phyloP scores from a whole-genome alignment of 768 basidiomycete genomes.

The Tricholoma sp. region DNA sequence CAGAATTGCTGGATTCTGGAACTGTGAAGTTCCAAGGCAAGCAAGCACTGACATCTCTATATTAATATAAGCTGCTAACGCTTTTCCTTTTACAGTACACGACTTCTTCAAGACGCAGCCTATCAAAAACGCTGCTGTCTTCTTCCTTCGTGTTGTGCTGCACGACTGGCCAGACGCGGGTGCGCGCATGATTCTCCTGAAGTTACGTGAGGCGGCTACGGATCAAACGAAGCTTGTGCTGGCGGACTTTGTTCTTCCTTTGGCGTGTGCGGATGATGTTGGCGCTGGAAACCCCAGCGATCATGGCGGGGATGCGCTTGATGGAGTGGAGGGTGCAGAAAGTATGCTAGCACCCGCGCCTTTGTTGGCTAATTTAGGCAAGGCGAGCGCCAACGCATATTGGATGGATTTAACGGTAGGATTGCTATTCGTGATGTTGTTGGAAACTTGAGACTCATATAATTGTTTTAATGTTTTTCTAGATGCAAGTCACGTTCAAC shows the following conservation, averaged over 20 bases:
- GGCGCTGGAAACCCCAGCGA: conserved; percentile 13
- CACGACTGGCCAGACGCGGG: conserved; percentile 76
- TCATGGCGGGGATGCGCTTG: conserved; percentile 19
- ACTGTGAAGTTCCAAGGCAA: conserved; percentile 51
- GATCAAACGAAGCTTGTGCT: conserved; percentile 59
- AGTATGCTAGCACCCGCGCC: conserved; percentile 52
- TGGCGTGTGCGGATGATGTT: conserved; percentile 59
- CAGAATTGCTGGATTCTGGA: conserved; percentile 50
- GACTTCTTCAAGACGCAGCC: conserved; percentile 74
- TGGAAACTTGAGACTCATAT: not conserved
- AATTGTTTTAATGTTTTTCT: conserved; percentile 1
- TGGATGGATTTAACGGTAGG: conserved; percentile 67
- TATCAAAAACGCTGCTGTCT: conserved; percentile 50
- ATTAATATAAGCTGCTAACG: not conserved
- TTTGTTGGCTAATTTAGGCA: conserved; percentile 69
- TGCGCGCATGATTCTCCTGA: conserved; percentile 41
- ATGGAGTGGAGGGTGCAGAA: conserved; percentile 47
- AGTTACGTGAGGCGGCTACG: conserved; percentile 40
- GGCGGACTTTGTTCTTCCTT: conserved; percentile 66
- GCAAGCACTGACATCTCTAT: conserved; percentile 4
- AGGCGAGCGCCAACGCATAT: conserved; percentile 65
- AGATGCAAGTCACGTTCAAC: conserved; percentile 72
- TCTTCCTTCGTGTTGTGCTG: conserved; percentile 63
- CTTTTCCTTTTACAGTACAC: conserved; percentile 39
- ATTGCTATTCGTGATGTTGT: not conserved